phyloP scores from a whole-genome alignment of 176 grass and related monocot genomes.

The Aegilops tauschii region DNA sequence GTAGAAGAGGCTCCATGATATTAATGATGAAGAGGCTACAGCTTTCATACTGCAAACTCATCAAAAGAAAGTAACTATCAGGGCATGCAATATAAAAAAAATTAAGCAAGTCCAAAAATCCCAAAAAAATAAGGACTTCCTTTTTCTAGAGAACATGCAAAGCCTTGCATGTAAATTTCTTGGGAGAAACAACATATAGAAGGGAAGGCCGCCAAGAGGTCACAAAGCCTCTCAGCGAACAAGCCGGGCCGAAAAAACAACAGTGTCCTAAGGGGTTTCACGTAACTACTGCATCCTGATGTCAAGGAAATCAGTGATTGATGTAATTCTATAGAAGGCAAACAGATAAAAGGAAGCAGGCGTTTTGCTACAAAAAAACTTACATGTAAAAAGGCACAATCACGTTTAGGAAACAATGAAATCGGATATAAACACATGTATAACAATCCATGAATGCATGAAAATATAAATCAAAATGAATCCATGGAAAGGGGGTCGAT shows the following conservation, averaged over 20 bases:
- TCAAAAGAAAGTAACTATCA: constrained; percentile 32
- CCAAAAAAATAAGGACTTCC: not conserved
- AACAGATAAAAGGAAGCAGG: not conserved
- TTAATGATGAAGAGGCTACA: constrained; percentile 95
- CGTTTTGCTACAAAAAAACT: not conserved
- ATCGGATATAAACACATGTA: not conserved
- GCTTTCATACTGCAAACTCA: constrained; percentile 85
- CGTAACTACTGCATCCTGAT: not conserved
- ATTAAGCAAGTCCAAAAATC: constrained; percentile 20
- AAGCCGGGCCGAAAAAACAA: not conserved
- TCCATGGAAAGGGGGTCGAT: not conserved
- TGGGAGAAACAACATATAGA: not conserved
- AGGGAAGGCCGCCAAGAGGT: not conserved
- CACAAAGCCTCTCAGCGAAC: not conserved
- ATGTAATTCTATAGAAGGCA: not conserved
- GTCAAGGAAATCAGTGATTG: not conserved
- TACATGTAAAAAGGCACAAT: not conserved
- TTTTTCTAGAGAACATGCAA: constrained; percentile 4
- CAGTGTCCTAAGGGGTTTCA: not conserved
- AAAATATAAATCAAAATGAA: not conserved
- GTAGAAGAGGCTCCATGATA: constrained; percentile 98
- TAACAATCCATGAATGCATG: not conserved
- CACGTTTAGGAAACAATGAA: not conserved
- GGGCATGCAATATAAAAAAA: constrained; percentile 12
- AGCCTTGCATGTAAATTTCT: not conserved